Evolutionary conservation across 192 early-diverging fungal genomes (phyloP), one percentile per base, ranked within the genome.

Genomic region (Oehlia diaphana): DNA sequence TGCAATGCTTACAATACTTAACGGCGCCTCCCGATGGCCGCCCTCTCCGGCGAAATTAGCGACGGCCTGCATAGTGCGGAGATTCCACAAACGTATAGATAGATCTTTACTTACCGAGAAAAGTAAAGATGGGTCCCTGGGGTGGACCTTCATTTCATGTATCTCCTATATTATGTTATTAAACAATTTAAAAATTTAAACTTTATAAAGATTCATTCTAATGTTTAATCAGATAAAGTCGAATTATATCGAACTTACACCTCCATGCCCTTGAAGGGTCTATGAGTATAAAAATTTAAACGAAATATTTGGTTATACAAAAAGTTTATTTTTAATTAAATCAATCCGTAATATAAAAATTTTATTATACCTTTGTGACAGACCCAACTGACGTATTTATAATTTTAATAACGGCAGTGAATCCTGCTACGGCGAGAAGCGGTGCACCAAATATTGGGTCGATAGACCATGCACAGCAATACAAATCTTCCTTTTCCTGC

Each of bases 1-100:
- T 78, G 69, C 76, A 58, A 78, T 78, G n/a, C 76, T 69, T 78
- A 78, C 76, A 37, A 78, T 78, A 12, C 76, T 69, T 49, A 78
- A 37, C 21, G 69, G 66, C 4, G 65, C 44, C 37, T 78, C 76
- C n/a, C 76, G 76, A 37, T 78, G 76, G 4, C 76, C 76, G 21
- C 65, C 50, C 21, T 78, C 76, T 4, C 76, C 76, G n/a, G 66
- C 76, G 19, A 78, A 78, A n/a, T 69, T 23, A 5, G 23, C 44
- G n/a, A 78, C 49, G 8, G 61, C 12, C 9, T 13, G 16, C 23
- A 23, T 35, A 4, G 76, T 78, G 0, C 10, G 21, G 19, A 69
- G 23, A 69, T 78, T 78, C 76, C 76, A 78, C 26, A 78, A 37
- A 33, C 76, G 63, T 28, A 78, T 68, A 16, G 76, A 78, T 37